phyloP scores from a whole-genome alignment of 2,329 filamentous ascomycete species.

The Fusarium chuoi region DNA sequence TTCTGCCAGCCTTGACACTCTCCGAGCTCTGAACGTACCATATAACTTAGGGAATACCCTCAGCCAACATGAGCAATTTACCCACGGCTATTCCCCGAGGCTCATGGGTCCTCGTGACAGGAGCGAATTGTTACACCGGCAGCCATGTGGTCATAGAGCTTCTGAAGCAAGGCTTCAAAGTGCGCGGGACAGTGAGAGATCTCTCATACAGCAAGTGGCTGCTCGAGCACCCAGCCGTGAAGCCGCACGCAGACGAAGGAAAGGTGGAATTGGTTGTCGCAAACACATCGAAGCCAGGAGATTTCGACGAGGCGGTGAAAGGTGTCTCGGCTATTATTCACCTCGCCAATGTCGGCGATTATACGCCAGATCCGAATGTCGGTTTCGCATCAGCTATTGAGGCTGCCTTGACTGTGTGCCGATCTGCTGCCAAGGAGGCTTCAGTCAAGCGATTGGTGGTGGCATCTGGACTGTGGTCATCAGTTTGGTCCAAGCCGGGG shows the following conservation, averaged over 20 bases:
- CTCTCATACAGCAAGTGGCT: slow-evolving; percentile 33
- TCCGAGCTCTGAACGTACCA: no score
- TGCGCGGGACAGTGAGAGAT: slow-evolving; percentile 33
- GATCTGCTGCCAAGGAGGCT: slow-evolving; percentile 27
- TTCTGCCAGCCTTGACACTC: fast-evolving
- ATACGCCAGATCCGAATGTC: slow-evolving; percentile 24
- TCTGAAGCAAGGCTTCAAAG: slow-evolving; percentile 32
- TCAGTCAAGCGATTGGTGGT: slow-evolving; percentile 36
- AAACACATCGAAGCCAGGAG: slow-evolving; percentile 22
- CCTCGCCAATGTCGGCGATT: slow-evolving; percentile 23
- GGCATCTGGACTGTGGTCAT: slow-evolving; percentile 28
- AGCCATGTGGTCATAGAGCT: slow-evolving; percentile 37
- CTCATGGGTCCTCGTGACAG: slow-evolving; percentile 38
- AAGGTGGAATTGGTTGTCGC: slow-evolving; percentile 32
- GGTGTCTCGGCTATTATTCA: slow-evolving; percentile 35
- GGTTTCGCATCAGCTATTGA: slow-evolving; percentile 27
- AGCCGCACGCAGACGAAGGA: slow-evolving; percentile 4
- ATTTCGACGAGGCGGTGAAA: slow-evolving; percentile 35
- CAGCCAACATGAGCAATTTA: neutral
- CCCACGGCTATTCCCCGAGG: slow-evolving; percentile 31
- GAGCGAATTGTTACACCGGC: slow-evolving; percentile 34
- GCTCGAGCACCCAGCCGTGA: slow-evolving; percentile 16
- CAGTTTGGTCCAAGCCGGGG: slow-evolving; percentile 16
- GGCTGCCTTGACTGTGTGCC: slow-evolving; percentile 20
- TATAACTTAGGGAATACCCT: fast-evolving